Conservation (phyloP, 2,329 filamentous ascomycete genomes). For the Colletotrichum coccodes region DNA sequence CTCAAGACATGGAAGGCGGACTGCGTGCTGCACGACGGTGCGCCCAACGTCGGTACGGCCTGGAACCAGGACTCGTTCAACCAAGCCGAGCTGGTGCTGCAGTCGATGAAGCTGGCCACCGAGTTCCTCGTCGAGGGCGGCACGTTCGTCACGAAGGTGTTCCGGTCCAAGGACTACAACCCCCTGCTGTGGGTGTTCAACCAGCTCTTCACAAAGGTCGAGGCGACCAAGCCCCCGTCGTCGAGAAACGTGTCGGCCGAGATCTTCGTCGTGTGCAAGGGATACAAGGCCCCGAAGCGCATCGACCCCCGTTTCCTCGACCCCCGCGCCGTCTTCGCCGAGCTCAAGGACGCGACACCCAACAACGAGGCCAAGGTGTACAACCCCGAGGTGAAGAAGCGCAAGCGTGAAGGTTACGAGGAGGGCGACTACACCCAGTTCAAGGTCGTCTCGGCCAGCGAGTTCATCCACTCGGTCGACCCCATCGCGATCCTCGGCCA, state of each 20-base stretch:
- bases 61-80: conserved; percentile 99
- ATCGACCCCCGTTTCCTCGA: conserved; percentile 95
- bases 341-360: conserved; percentile 83
- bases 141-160: conserved; percentile 97
- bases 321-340: conserved; percentile 88
- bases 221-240: conserved; percentile 96
- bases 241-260: conserved; percentile 97
- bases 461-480: conserved; percentile 93
- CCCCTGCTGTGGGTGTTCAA: conserved; percentile 97
- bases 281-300: conserved; percentile 93
- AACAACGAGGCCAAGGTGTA: conserved; percentile 99
- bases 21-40: conserved; percentile 94
- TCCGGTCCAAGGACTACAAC: conserved; percentile 97
- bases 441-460: conserved; percentile 87
- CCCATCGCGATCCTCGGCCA: conserved; percentile 91
- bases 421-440: conserved; percentile 94
- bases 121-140: conserved; percentile 92
- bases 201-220: conserved; percentile 93
- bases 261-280: conserved; percentile 97
- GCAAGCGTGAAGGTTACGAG: conserved; percentile 97
- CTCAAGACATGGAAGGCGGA: conserved; percentile 97
- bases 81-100: conserved; percentile 90
- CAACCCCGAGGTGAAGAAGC: conserved; percentile 96
- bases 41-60: conserved; percentile 96
- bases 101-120: conserved; percentile 91